Base-by-base conservation (phyloP, 1,284 basidiomycete species). In the Violaceomyces palustris region DNA sequence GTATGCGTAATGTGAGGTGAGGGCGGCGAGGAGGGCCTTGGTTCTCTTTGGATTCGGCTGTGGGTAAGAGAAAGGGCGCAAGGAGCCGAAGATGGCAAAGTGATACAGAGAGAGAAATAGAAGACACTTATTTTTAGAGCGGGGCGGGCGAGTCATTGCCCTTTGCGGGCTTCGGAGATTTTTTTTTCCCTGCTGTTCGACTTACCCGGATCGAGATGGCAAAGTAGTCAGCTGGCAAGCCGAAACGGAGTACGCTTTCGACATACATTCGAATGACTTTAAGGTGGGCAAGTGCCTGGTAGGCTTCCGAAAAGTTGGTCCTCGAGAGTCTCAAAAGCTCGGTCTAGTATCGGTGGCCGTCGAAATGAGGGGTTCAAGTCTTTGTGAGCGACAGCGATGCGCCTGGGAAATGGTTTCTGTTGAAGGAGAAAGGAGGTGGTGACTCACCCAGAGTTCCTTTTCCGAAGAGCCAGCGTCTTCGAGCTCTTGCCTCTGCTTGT, bases 261-360 rank as follows among this genome's bases (percentile, higher is more conserved):
- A 94, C 85, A 66, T 91, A 97, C 9, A 93, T 79, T 21, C 90
- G 83, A 18, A 96, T 75, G 42, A 96, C 81, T 76, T 98, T 97
- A 54, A 98, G 78, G 71, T 98, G 94, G 1, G 92, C 86, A 15
- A 97, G 80, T 25, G 93, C 81, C 75, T 98, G 90, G 77, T 92
- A 92, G 3, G 92, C 84, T 76, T 99, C 94, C 6, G 89, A 92
- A 74, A 98, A 99, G 77, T 94, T 96, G 49, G 88, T 94, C 51
- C 94, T 80, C 23, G 91, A 84, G 32, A 98, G 76, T 54, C 88
- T 83, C n/a, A 99, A 78, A 2, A 99, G 80, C 69, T 98, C 94
- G 17, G 91, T 89, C 91, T 94, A 64, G 6, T 9, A 8, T 6
- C n/a, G n/a, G n/a, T n/a, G n/a, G n/a, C n/a, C n/a, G n/a, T n/a